A percentile compares a stretch with the other conserved stretches of the same genome.
These are phyloP conservation scores for Teratosphaeria viscida DNA, from an alignment of 2,329 filamentous ascomycete species.

Conservation along the genomic window DNA sequence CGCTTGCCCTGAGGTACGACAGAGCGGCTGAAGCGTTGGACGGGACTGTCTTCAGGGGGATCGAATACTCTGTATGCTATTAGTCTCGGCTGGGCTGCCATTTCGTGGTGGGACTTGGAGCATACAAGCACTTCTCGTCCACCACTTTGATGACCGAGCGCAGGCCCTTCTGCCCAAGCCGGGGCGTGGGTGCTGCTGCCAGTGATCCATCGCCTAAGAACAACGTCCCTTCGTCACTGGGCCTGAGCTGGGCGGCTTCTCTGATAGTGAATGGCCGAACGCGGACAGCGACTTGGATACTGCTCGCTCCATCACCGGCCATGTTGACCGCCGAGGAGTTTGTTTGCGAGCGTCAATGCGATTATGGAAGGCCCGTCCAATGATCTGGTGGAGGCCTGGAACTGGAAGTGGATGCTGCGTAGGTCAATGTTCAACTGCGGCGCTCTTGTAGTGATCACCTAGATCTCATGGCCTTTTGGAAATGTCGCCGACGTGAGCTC, in stretches of 20 bases:
- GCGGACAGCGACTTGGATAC: constrained; percentile 45
- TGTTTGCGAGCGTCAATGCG: background rate
- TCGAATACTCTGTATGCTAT: constrained; percentile 68
- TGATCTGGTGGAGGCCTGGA: background rate
- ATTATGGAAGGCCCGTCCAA: background rate
- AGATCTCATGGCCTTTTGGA: background rate
- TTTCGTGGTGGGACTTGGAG: background rate
- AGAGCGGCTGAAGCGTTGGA: constrained; percentile 76
- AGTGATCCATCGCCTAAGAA: constrained; percentile 97
- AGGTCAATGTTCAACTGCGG: background rate
- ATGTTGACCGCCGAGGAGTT: background rate
- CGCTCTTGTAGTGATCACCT: background rate
- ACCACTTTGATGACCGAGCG: constrained; percentile 90
- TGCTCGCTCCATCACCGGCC: constrained; percentile 34
- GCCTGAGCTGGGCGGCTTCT: constrained; percentile 83
- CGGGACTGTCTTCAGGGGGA: constrained; percentile 85
- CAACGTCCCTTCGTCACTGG: constrained; percentile 70
- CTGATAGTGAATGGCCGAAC: constrained; percentile 66
- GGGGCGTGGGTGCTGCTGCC: constrained; percentile 74
- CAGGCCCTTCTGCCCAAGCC: constrained; percentile 75
- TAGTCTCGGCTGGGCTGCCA: background rate
- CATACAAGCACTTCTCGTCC: constrained; percentile 90
- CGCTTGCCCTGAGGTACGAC: constrained; percentile 70
- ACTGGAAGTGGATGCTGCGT: background rate
- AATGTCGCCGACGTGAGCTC: background rate